Percentiles rank a stretch among this genome's conserved stretches.
phyloP scores from a whole-genome alignment of 345 rosid genomes.

The Hypericum perforatum region DNA sequence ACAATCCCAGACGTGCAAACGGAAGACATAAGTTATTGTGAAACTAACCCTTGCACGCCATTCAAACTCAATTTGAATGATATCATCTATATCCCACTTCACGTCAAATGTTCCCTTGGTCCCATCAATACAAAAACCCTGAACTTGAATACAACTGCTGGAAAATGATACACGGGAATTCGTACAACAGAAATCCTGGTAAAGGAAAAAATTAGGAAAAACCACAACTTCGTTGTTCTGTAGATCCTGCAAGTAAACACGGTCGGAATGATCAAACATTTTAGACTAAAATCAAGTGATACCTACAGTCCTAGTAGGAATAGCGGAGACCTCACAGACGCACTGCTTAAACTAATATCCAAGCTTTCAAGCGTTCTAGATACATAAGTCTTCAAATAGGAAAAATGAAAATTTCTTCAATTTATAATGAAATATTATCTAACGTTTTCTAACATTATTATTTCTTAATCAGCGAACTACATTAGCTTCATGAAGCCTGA shows the following conservation, averaged over 20 bases:
- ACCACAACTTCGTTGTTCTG: conserved; percentile 29
- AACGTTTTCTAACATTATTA: too few relatives aligned
- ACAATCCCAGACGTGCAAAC: conserved; percentile 3
- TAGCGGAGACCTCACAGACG: neutral
- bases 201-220: conserved; percentile 38
- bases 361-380: too few relatives aligned
- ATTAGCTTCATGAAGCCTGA: too few relatives aligned
- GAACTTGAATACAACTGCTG: conserved; percentile 29
- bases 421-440: too few relatives aligned
- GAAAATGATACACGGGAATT: conserved; percentile 41
- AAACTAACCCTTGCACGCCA: conserved; percentile 45
- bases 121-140: conserved; percentile 33
- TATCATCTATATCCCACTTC: conserved; percentile 40
- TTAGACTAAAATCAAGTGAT: neutral
- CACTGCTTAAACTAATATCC: too few relatives aligned
- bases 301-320: neutral
- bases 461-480: too few relatives aligned
- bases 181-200: conserved; percentile 34
- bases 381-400: too few relatives aligned
- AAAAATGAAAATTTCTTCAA: too few relatives aligned
- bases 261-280: neutral
- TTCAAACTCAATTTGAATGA: conserved; percentile 37
- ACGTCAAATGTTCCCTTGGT: conserved; percentile 25
- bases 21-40: conserved; percentile 2
- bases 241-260: conserved; percentile 33